phyloP scores from a whole-genome alignment of 2,329 filamentous ascomycete genomes.

The Clonostachys rosea region DNA sequence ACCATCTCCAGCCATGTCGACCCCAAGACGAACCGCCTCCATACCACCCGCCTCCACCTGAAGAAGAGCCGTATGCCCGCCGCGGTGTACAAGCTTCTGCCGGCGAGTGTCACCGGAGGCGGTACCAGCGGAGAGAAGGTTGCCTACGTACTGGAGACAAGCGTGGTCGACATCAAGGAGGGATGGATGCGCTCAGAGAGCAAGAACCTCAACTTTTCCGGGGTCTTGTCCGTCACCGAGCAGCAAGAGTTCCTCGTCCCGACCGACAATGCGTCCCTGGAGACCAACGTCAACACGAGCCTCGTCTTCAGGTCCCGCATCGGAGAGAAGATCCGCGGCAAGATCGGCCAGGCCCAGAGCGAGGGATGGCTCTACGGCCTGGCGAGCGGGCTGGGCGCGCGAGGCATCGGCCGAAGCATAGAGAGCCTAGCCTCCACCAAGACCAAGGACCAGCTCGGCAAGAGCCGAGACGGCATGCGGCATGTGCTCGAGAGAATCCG shows the following conservation, averaged over 20 bases:
- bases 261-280: constrained; percentile 14
- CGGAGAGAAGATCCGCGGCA: constrained; percentile 61
- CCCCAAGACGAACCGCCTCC: constrained; percentile 65
- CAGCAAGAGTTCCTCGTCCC: constrained; percentile 61
- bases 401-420: constrained; percentile 73
- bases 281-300: constrained; percentile 68
- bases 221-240: constrained; percentile 74
- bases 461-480: constrained; percentile 79
- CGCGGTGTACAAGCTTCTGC: constrained; percentile 71
- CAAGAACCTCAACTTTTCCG: constrained; percentile 77
- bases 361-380: constrained; percentile 47
- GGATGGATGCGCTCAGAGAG: constrained; percentile 83
- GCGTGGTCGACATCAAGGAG: constrained; percentile 71
- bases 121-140: constrained; percentile 58
- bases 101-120: constrained; percentile 63
- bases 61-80: constrained; percentile 76
- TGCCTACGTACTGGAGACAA: constrained; percentile 76
- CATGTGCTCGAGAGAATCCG: constrained; percentile 69
- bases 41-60: constrained; percentile 75
- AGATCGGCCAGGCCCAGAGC: constrained; percentile 36
- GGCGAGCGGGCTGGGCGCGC: constrained; percentile 57
- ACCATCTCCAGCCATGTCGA: constrained; percentile 74
- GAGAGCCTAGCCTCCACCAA: constrained; percentile 74
- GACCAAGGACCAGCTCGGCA: constrained; percentile 72
- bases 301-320: constrained; percentile 70